Percentiles rank a stretch among this genome's conserved stretches.
phyloP scores from a whole-genome alignment of 306 rosid genomes.

The Ammopiptanthus mongolicus region DNA sequence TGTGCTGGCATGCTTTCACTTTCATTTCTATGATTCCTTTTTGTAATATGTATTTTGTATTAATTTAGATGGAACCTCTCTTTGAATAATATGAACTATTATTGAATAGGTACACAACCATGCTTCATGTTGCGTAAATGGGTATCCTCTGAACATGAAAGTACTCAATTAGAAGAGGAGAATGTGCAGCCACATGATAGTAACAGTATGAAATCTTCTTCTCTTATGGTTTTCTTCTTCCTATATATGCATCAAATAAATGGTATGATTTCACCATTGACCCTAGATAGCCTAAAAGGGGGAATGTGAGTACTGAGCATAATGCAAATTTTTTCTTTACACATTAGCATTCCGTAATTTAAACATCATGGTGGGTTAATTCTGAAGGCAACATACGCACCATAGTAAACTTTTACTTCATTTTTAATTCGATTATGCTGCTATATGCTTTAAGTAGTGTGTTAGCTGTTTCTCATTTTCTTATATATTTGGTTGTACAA shows the following conservation, averaged over 20 bases:
- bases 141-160: slow-evolving; percentile 46
- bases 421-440: neutral
- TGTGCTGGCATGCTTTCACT: slow-evolving; percentile 11
- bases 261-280: neutral
- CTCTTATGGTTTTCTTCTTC: slow-evolving; percentile 33
- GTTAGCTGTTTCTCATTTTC: slow-evolving; percentile 21
- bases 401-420: slow-evolving; percentile 1
- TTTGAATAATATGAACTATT: slow-evolving; percentile 11
- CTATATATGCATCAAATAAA: slow-evolving; percentile 2
- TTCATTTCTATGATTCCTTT: neutral
- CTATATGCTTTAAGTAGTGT: slow-evolving; percentile 10
- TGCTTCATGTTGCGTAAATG: slow-evolving; percentile 59
- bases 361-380: slow-evolving; percentile 4
- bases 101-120: slow-evolving; percentile 26
- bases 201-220: slow-evolving; percentile 17
- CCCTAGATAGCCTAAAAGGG: neutral
- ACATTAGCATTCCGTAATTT: neutral
- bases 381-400: neutral
- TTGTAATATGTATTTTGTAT: neutral
- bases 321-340: neutral
- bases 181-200: slow-evolving; percentile 43
- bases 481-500: slow-evolving; percentile 20
- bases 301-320: neutral
- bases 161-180: slow-evolving; percentile 19
- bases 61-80: neutral